Base-by-base conservation (phyloP, 2,329 filamentous ascomycete species). In the Microsporum audouinii region DNA sequence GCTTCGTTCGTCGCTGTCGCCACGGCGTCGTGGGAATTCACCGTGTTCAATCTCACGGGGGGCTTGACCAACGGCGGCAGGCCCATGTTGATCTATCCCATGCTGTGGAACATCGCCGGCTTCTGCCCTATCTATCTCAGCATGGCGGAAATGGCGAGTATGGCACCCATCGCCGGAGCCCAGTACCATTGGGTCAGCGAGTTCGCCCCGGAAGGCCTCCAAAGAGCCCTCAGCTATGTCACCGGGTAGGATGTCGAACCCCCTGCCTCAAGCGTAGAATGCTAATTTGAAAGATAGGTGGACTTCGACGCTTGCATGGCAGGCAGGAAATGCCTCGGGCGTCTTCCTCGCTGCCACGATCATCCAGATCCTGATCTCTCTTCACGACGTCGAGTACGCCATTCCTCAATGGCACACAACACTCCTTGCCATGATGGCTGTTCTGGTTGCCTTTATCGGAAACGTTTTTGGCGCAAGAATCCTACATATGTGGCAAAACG, bases 401-500 rank as follows among this genome's bases (percentile, higher is more conserved):
- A 70, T 71, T 1, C 71, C 71, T 1, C 71, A 71, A 47, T 79
- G 76, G 76, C 77, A 79, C 56, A 75, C 73, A n/a, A 78, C 76
- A 0, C 68, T 79, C 2, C 73, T 78, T 63, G 74, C 76, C n/a
- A 75, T 77, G 57, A 75, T 73, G 6, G 70, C 76, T 5, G 73
- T 75, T 8, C 56, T 73, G 17, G 63, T 78, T 23, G 72, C 74
- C 34, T 73, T 72, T 65, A 53, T 71, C 27, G 60, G 33, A 45
- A 82, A 82, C 67, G 79, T 78, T 0, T 72, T 78, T 10, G 70
- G 79, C 14, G 76, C 68, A 7, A 69, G 66, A 47, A 64, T 70
- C 5, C 72, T 84, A 17, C 77, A 82, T 33, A 73, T 77, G 53
- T 73, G 84, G 47, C 80, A 84, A 66, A 76, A 75, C 0, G 59